Base-by-base conservation (phyloP, 208 protist species). In the Acanthamoeba triangularis region DNA sequence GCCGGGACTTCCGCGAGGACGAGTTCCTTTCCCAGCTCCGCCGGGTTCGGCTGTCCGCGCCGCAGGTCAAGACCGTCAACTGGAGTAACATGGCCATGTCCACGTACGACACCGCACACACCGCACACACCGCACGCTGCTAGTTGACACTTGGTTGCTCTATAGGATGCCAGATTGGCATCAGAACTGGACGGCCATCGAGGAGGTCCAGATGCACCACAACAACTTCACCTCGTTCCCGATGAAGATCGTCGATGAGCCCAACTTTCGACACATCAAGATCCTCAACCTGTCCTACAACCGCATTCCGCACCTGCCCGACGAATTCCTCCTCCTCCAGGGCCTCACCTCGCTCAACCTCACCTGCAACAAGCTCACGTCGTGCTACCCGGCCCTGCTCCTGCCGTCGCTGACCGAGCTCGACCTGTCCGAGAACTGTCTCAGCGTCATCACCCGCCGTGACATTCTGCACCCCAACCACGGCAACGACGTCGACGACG, bases 191-290 rank as follows among this genome's bases (percentile, higher is more conserved):
- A 61, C 41, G 78, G 49, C 78, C 14, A 61, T 87, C 78, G 47
- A 61, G 25, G 78, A 87, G 25, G 25, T 87, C 10, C 47, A 87
- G 47, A 25, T 87, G 41, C 78, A 87, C 20, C 49, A 61, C 78
- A 87, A 87, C 78, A 87, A 87, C 78, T 87, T 87, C 41, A 87
- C 78, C 35, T 30, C 78, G 28, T 52, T 87, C 47, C 78, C 78
- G 28, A 30, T 49, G 49, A 33, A 33, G n/a, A 76, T 76, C 67
- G 67, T 76, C 33, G 67, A 41, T 3, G n/a, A 76, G 35, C 41
- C 78, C 49, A 49, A 61, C 78, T 87, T 87, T 35, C 28, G 47
- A 0, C 13, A 87, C n/a, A 52, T 87, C 78, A 30, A 33, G 18
- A n/a, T n/a, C 25, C 49, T 87, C 47, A 61, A 87, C 78, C 78